Evolutionary conservation across 495 filamentous ascomycete species (phyloP), one percentile per base, ranked within the genome.

Genomic region (Diplogelasinospora grovesii): DNA sequence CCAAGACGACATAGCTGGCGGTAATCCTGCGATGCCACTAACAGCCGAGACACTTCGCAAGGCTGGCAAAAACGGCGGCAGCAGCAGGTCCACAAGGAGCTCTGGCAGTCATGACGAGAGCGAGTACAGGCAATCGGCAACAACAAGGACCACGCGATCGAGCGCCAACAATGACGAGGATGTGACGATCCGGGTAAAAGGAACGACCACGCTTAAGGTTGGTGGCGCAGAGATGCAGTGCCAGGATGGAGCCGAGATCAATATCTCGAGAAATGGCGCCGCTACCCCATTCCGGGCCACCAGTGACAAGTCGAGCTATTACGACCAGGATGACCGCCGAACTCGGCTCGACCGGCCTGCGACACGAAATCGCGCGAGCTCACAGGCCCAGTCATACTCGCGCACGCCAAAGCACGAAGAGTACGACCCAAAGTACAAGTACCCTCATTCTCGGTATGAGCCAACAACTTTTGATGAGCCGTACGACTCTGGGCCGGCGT

Each of bases 51-150:
- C 63, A 7, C 55, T 77, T n/a, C 63, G 59, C 52, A 65, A 60
- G 41, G 65, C 57, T 22, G 57, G 43, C 45, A 65, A 61, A 36
- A 65, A 60, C 34, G 65, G 59, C 25, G 56, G 53, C 13, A 73
- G 71, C 56, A 74, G 71, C 53, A 59, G 67, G 16, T 73, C 70
- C 22, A 76, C 70, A 13, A 61, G 66, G 34, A 74, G 69, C 57
- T 74, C 61, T 29, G 66, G 48, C 5, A 76, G 72, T 45, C 70
- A 64, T 41, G 73, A 77, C 48, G 74, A 77, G 45, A 76, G 72
- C 51, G 74, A 77, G 16, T 75, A 70, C 48, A 65, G 63, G 40
- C 68, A 70, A 37, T 75, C 71, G 14, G 68, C 68, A 1, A 74
- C 73, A 7, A 74, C 72, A 7, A 65, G 70, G 18, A 77, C 70